phyloP scores from a whole-genome alignment of 2,329 filamentous ascomycete genomes.

The Pyricularia pennisetigena region DNA sequence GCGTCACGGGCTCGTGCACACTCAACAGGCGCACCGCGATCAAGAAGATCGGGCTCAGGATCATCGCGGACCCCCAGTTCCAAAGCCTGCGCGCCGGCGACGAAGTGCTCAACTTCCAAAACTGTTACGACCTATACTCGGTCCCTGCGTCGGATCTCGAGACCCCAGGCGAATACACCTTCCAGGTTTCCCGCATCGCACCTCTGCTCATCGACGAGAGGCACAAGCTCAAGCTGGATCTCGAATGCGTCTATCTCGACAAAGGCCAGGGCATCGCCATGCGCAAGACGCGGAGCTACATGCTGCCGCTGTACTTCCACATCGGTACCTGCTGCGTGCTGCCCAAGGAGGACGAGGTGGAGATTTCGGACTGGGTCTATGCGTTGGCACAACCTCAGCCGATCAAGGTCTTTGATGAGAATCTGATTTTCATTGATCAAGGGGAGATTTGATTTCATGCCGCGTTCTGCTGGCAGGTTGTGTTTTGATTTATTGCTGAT shows the following conservation, averaged over 20 bases:
- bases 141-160: not conserved
- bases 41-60: slow-evolving; percentile 62
- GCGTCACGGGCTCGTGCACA: not conserved
- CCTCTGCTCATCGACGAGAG: not conserved
- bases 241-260: not conserved
- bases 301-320: not conserved
- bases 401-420: not conserved
- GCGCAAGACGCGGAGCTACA: not conserved
- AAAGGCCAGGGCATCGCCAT: not conserved
- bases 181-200: not conserved
- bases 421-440: not conserved
- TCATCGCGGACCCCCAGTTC: slow-evolving; percentile 41
- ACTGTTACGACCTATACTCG: slow-evolving; percentile 1
- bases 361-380: not conserved
- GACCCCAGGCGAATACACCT: not conserved
- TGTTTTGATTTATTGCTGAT: not conserved
- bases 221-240: not conserved
- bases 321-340: not conserved
- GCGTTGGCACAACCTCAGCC: not conserved
- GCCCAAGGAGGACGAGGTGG: not conserved
- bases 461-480: not conserved
- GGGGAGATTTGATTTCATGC: not conserved
- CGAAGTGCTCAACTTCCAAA: not conserved
- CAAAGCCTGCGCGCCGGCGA: not conserved
- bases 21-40: slow-evolving; percentile 65